Conservation (phyloP, 2,329 filamentous ascomycete genomes). For the Curvularia spicifera region DNA sequence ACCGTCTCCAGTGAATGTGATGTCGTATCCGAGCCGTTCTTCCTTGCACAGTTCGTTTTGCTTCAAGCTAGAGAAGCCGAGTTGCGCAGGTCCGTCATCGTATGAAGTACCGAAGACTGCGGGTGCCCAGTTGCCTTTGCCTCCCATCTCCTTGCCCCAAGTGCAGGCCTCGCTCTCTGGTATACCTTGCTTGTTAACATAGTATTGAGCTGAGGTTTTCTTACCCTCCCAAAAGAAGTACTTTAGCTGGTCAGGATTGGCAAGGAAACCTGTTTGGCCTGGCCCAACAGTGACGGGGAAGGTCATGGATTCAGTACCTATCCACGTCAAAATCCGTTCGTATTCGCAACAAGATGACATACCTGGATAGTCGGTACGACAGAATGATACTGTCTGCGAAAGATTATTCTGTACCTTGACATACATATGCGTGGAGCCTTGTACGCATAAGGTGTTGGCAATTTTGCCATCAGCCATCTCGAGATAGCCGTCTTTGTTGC, state of each 20-base stretch:
- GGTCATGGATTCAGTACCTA: slow-evolving; percentile 80
- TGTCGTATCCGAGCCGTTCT: slow-evolving; percentile 75
- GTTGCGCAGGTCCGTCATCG: slow-evolving; percentile 52
- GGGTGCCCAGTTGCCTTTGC: slow-evolving; percentile 83
- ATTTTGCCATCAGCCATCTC: slow-evolving; percentile 67
- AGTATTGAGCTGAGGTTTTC: slow-evolving; percentile 90
- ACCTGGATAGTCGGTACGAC: slow-evolving; percentile 96
- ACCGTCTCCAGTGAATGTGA: slow-evolving; percentile 74
- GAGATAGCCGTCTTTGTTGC: slow-evolving; percentile 76
- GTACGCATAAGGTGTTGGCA: slow-evolving; percentile 74
- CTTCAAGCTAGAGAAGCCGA: slow-evolving; percentile 82
- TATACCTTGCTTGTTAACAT: slow-evolving; percentile 85
- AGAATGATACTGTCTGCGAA: slow-evolving; percentile 70
- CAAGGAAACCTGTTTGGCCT: slow-evolving; percentile 67
- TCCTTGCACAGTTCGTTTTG: slow-evolving; percentile 76
- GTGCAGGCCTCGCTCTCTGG: slow-evolving; percentile 71
- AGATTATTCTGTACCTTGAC: slow-evolving; percentile 80
- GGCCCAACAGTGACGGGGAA: slow-evolving; percentile 72
- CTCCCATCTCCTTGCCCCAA: slow-evolving; percentile 70
- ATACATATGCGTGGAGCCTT: slow-evolving; percentile 67
- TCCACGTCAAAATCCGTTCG: slow-evolving; percentile 12
- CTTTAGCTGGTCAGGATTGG: slow-evolving; percentile 72
- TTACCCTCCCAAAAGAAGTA: slow-evolving; percentile 82
- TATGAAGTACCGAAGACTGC: slow-evolving; percentile 83
- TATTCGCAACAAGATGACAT: slow-evolving; percentile 24